Conservation (phyloP, 192 early-diverging fungal genomes). For the Thamnidium elegans region DNA sequence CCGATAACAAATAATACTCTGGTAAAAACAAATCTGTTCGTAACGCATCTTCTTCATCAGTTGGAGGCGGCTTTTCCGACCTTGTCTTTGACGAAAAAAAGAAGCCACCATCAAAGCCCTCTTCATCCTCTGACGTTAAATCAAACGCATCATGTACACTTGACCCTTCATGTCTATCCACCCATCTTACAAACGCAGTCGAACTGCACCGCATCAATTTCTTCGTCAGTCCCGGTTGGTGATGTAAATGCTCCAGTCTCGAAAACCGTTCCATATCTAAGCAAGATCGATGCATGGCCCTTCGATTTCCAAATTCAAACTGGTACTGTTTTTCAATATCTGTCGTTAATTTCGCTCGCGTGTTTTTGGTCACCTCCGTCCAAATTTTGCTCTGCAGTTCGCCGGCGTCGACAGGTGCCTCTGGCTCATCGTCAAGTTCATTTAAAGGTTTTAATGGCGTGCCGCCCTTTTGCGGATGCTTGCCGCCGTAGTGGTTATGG, state of each 20-base stretch:
- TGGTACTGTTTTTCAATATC: slow-evolving; percentile 40
- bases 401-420: slow-evolving; percentile 44
- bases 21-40: slow-evolving; percentile 44
- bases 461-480: not conserved
- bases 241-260: slow-evolving; percentile 40
- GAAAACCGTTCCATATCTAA: slow-evolving; percentile 53
- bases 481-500: not conserved
- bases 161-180: not conserved
- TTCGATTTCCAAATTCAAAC: slow-evolving; percentile 49
- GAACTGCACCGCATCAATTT: slow-evolving; percentile 26
- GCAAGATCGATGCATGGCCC: slow-evolving; percentile 48
- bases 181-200: slow-evolving; percentile 17
- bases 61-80: not conserved
- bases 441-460: not conserved
- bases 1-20: slow-evolving; percentile 42
- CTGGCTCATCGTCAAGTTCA: slow-evolving; percentile 33
- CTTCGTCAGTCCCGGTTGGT: slow-evolving; percentile 17
- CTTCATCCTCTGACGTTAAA: slow-evolving; percentile 37
- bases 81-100: not conserved
- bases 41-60: slow-evolving; percentile 20
- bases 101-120: slow-evolving; percentile 22
- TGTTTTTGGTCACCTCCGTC: slow-evolving; percentile 50
- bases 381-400: slow-evolving; percentile 48
- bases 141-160: slow-evolving; percentile 29
- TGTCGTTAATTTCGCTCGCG: slow-evolving; percentile 43